Evolutionary conservation across 2,329 filamentous ascomycete genomes (phyloP), one percentile per base, ranked within the genome.

Genomic region (Fusarium anguioides): DNA sequence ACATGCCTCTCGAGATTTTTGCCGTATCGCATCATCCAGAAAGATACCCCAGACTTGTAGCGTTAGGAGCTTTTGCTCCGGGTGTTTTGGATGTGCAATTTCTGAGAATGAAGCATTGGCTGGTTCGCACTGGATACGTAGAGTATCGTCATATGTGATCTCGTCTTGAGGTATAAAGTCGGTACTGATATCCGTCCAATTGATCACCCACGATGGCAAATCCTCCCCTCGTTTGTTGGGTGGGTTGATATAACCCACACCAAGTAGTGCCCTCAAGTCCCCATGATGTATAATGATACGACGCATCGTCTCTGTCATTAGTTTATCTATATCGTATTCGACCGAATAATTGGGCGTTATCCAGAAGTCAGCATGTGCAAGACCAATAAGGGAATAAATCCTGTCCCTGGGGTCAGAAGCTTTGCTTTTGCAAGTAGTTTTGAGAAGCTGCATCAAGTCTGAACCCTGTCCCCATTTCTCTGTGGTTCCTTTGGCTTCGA

Each of bases 171-270:
- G n/a, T 14, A 45, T 5, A 7, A 31, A 31, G 3, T 26, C 41
- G 17, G 12, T 45, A 11, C 18, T 21, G 5, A 3, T 14, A 12
- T 6, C 17, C 8, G 10, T 23, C 59, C 55, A 60, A 8, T 60
- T 27, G 1, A 53, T 10, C 3, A n/a, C 60, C 60, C 60, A 63
- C 0, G 60, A 63, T 6, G 60, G 60, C 1, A 62, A 7, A 0
- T 2, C 8, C 4, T 8, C n/a, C 8, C n/a, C n/a, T n/a, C 3
- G 8, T 3, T 10, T 15, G 8, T 17, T 11, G 10, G 6, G 4
- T 1, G 9, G 2, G 8, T 2, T 2, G 5, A 8, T 17, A 24
- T 8, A n/a, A 4, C 5, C 4, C 8, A 24, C 2, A 12, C 14
- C 29, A 0, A 6, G 27, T 1, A 56, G 10, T 11, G 54, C 27